Base-by-base conservation (phyloP, 1,284 basidiomycete species). In the Rhizoctonia solani region DNA sequence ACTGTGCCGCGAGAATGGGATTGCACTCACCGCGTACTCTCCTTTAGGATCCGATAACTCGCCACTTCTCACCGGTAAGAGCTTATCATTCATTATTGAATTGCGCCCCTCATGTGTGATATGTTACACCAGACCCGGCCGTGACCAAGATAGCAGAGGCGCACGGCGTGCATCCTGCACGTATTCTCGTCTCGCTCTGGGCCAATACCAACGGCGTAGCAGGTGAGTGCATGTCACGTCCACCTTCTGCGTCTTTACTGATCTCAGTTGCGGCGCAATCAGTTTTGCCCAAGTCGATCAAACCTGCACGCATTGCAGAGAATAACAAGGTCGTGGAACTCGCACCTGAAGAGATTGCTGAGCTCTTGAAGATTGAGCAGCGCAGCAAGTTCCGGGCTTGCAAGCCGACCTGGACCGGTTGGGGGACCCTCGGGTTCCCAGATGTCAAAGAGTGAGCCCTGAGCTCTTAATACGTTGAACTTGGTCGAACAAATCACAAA, bases 1-100 rank as follows among this genome's bases (percentile, higher is more conserved):
- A 59, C 32, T 67, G 74, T 88, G 87, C 79, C 75, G 77, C 32
- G 72, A 77, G 56, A 85, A 86, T 72, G 85, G 85, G 61, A 91
- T 93, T 69, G 78, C 81, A 6, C 72, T 90, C 69, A 88, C 88
- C 11, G 86, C 87, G 2, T 92, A 91, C 80, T 90, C 87, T 1
- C 89, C 90, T 4, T 81, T 92, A 5, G 90, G 90, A 34, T 92
- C 89, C 30, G 86, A 89, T 73, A 83, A 87, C 73, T 86, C 88
- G 1, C 87, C 89, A 16, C 82, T 94, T 47, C 81, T 89, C 72
- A 78, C 78, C 5, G 75, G 42, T 47, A 32, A 58, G 55, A 11
- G 79, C 68, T 67, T 44, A 14, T n/a, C 25, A 29, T 9, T 50
- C 76, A 79, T 68, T 75, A 77, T 49, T 74, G 78, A 13, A 73